Evolutionary conservation across 257 asterid species (phyloP).

Genomic region (Solanum ossicruentum): DNA sequence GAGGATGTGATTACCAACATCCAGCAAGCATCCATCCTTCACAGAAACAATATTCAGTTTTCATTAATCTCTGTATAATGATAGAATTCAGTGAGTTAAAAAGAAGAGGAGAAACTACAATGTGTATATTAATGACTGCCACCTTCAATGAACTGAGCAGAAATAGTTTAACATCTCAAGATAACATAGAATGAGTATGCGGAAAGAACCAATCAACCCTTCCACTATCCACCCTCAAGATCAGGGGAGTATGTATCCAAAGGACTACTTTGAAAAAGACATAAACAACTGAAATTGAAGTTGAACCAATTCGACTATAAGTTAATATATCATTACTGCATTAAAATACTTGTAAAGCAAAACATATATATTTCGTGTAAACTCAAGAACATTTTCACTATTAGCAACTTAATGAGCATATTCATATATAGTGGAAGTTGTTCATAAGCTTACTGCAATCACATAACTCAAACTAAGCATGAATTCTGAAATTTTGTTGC

Average conservation of each 20-base stretch:
- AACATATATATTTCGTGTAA: not conserved
- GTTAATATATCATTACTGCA: not conserved
- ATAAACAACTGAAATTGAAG: not conserved
- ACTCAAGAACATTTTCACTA: not conserved
- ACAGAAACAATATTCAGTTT: conserved; percentile 12
- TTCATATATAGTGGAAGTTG: not conserved
- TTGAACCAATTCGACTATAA: not conserved
- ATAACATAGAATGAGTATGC: not conserved
- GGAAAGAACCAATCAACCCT: not conserved
- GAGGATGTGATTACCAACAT: conserved; percentile 70
- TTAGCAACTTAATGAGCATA: not conserved
- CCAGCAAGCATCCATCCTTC: conserved; percentile 77
- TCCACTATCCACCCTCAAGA: not conserved
- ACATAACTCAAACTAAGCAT: not conserved
- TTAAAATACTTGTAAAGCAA: not conserved
- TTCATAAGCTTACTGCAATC: not conserved
- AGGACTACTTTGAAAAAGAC: not conserved
- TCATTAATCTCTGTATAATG: conserved; percentile 7
- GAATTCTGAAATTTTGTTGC: not conserved
- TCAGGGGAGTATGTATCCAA: not conserved
- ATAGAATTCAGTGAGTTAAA: not conserved
- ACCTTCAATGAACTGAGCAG: not conserved
- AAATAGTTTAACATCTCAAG: not conserved
- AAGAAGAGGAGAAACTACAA: not conserved
- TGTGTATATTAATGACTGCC: not conserved